Evolutionary conservation across 371 early-diverging fungal species (phyloP).

Genomic region (Apophysomyces variabilis): DNA sequence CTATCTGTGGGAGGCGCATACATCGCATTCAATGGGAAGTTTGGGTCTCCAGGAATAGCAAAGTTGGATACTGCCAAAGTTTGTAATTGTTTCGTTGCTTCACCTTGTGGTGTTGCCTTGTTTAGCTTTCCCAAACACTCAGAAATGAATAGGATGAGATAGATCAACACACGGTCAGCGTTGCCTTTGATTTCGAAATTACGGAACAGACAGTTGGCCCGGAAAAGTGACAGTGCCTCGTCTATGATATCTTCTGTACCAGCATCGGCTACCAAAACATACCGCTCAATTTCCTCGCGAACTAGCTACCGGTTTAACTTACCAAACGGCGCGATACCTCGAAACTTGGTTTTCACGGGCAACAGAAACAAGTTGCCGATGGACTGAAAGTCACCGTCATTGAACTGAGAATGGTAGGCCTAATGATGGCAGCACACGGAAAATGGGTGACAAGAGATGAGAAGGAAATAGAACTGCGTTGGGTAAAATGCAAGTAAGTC

Average conservation of each 20-base stretch:
- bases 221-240: constrained; percentile 91
- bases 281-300: no score
- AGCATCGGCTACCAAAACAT: constrained; percentile 54
- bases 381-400: constrained; percentile 71
- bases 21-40: constrained; percentile 90
- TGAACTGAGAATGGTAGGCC: constrained; percentile 95
- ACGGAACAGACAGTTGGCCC: constrained; percentile 95
- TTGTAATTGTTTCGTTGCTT: constrained; percentile 76
- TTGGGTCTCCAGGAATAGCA: constrained; percentile 91
- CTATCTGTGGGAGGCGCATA: constrained; percentile 78
- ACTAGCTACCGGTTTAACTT: constrained; percentile 1
- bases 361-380: constrained; percentile 88
- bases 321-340: constrained; percentile 83
- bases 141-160: constrained; percentile 90
- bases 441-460: constrained; percentile 4
- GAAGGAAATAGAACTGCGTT: background rate
- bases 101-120: constrained; percentile 65
- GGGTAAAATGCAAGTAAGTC: constrained; percentile 1
- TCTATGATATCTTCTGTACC: constrained; percentile 87
- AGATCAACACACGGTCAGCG: constrained; percentile 93
- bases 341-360: constrained; percentile 86
- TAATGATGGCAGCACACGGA: constrained; percentile 19
- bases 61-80: constrained; percentile 89
- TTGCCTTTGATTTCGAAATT: constrained; percentile 97
- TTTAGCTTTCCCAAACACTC: constrained; percentile 80